phyloP scores from a whole-genome alignment of 164 flowering plant species.

The Magnolia kwangsiensis region DNA sequence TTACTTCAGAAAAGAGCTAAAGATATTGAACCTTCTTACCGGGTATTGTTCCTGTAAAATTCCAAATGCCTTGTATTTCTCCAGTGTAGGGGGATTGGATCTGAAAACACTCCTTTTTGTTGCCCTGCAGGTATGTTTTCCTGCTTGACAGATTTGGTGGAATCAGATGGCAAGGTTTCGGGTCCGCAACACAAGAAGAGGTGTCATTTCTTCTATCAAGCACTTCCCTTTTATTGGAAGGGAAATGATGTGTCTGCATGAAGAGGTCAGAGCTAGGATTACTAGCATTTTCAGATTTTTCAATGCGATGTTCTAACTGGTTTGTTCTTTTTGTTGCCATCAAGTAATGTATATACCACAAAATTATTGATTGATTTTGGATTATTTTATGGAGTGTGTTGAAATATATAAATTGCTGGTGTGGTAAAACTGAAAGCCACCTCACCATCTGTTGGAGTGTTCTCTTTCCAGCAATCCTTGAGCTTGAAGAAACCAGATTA shows the following conservation, averaged over 20 bases:
- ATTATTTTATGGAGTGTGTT: not conserved
- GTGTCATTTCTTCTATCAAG: slow-evolving; percentile 66
- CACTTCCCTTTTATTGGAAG: slow-evolving; percentile 68
- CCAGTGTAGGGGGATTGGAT: not conserved
- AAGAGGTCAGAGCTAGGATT: not conserved
- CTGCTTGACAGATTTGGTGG: slow-evolving; percentile 84
- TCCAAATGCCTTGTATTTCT: not conserved
- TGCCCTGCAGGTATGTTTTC: slow-evolving; percentile 61
- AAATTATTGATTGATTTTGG: not conserved
- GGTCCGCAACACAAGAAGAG: slow-evolving; percentile 74
- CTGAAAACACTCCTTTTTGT: not conserved
- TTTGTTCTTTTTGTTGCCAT: not conserved
- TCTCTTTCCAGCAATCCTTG: no score
- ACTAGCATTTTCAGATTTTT: not conserved
- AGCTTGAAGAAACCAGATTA: no score
- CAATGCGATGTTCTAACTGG: not conserved
- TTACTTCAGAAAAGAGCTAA: slow-evolving; percentile 89
- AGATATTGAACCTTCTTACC: slow-evolving; percentile 89
- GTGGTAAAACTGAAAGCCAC: no score
- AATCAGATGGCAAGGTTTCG: slow-evolving; percentile 96
- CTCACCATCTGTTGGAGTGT: no score
- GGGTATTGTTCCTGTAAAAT: slow-evolving; percentile 44
- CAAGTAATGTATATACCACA: not conserved
- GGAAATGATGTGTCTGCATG: slow-evolving; percentile 27
- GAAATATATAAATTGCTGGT: no score